phyloP scores from a whole-genome alignment of 202 grass and related monocot species.

The Panicum hallii region DNA sequence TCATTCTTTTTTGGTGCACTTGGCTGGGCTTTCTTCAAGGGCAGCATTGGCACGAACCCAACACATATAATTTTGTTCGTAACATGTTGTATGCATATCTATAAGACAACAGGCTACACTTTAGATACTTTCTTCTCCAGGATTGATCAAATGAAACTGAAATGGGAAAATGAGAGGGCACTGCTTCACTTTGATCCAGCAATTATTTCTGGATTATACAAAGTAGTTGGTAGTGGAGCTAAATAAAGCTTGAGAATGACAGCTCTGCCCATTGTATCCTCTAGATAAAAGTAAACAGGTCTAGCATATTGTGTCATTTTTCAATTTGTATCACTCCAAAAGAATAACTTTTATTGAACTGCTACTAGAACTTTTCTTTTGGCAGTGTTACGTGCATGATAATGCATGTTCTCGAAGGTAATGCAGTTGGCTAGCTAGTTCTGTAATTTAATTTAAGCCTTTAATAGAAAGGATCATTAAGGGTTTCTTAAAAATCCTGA shows the following conservation, averaged over 20 bases:
- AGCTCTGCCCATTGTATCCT: background rate
- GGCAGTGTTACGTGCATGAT: background rate
- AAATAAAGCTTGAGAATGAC: slow-evolving; percentile 23
- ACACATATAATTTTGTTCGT: background rate
- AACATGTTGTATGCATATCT: slow-evolving; percentile 1
- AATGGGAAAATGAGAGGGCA: background rate
- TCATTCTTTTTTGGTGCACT: background rate
- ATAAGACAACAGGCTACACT: background rate
- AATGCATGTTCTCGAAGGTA: background rate
- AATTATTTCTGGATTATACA: background rate
- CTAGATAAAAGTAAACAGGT: background rate
- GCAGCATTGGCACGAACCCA: background rate
- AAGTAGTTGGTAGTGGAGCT: background rate
- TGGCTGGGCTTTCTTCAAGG: background rate
- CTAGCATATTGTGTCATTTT: background rate
- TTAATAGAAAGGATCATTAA: background rate
- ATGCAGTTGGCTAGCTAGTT: background rate
- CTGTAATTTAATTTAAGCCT: background rate
- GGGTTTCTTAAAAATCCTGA: background rate
- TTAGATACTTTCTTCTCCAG: background rate
- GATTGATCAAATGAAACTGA: background rate
- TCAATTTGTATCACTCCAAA: slow-evolving; percentile 6
- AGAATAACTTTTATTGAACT: background rate
- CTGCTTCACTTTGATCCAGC: background rate
- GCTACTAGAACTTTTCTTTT: background rate